Conservation (phyloP, 2,329 filamentous ascomycete species). For the Fusarium xylarioides region DNA sequence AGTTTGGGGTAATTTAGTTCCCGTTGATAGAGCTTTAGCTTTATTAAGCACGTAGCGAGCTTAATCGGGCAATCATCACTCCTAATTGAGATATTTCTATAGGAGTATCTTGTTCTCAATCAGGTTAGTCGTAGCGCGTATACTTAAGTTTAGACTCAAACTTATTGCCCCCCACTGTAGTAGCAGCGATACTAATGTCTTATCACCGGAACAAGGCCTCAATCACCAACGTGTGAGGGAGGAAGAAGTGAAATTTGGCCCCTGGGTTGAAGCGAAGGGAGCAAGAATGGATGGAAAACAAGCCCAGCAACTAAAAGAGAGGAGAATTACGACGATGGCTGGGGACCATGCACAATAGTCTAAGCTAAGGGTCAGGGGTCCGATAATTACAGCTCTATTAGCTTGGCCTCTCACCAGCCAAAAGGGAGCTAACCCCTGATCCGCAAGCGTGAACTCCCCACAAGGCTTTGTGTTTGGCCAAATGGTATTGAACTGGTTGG, state of each 20-base stretch:
- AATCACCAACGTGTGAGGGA: conserved; percentile 20
- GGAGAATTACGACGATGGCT: conserved; percentile 31
- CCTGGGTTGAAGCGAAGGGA: conserved; percentile 30
- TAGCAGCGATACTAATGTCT: conserved; percentile 20
- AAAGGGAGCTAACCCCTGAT: conserved; percentile 26
- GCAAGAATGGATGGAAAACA: conserved; percentile 17
- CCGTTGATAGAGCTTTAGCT: too few relatives aligned
- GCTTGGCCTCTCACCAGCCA: not conserved
- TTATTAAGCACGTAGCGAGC: too few relatives aligned
- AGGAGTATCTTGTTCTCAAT: too few relatives aligned
- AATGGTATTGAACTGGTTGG: not conserved
- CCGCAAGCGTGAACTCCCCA: conserved; percentile 23
- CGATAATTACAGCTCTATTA: conserved; percentile 5
- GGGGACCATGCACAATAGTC: conserved; percentile 32
- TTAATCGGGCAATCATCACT: too few relatives aligned
- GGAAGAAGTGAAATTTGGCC: conserved; percentile 22
- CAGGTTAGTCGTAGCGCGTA: too few relatives aligned
- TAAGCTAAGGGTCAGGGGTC: conserved; percentile 31
- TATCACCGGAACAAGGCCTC: conserved; percentile 31
- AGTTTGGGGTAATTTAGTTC: too few relatives aligned
- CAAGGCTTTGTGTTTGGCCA: conserved; percentile 10
- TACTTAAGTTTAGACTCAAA: too few relatives aligned
- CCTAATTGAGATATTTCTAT: too few relatives aligned
- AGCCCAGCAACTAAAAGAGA: conserved; percentile 18
- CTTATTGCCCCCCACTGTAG: too few relatives aligned